A percentile compares a stretch with the other conserved stretches of the same genome.
phyloP scores from a whole-genome alignment of 208 protist genomes.

The Trichomonas vaginalis region DNA sequence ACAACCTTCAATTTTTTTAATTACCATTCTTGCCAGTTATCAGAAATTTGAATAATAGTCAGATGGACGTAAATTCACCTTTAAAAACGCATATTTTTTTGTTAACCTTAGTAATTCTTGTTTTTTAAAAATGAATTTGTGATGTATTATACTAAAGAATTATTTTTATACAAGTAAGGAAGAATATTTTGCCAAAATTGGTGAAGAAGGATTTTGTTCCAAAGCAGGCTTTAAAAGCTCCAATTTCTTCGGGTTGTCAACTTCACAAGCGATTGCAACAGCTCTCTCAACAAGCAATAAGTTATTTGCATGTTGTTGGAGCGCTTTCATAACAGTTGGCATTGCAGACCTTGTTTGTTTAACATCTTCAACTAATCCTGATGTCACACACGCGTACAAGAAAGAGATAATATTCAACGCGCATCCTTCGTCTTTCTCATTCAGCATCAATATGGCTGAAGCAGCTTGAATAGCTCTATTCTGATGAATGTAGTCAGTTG shows the following conservation, averaged over 20 bases:
- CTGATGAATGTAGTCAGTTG: neutral
- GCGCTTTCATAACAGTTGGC: neutral
- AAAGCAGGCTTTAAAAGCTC: neutral
- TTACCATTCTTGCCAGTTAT: no score
- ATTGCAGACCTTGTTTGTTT: neutral
- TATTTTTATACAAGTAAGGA: neutral
- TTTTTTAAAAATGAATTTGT: no score
- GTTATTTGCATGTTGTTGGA: neutral
- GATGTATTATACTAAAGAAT: no score
- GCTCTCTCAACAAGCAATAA: neutral
- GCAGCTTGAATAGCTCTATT: neutral
- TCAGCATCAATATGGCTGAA: neutral
- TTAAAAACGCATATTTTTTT: no score
- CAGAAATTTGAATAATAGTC: no score
- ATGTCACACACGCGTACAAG: neutral
- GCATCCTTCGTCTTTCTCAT: neutral
- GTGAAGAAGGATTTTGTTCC: neutral
- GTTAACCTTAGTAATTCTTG: no score
- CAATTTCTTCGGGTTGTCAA: neutral
- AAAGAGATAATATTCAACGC: neutral
- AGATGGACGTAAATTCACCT: no score
- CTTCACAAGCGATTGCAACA: neutral
- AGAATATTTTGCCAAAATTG: neutral
- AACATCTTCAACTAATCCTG: neutral
- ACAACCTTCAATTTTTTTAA: no score